These are phyloP conservation scores for Coleophoma eucalyptorum DNA, from an alignment of 2,329 filamentous ascomycete species.

Conservation along the genomic window DNA sequence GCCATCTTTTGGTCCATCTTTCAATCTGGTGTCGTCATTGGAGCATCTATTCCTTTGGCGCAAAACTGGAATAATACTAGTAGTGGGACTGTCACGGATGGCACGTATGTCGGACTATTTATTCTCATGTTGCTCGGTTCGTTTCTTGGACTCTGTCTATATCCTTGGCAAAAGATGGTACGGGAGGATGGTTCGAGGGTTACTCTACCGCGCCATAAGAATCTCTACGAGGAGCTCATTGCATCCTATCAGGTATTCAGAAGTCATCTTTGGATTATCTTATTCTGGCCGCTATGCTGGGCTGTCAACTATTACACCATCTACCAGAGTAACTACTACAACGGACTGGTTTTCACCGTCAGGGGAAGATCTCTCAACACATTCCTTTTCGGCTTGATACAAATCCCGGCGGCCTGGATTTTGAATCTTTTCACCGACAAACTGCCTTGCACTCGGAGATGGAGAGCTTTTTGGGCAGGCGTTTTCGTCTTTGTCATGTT, in stretches of 20 bases:
- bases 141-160: conserved; percentile 60
- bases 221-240: conserved; percentile 71
- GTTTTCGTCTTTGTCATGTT: conserved; percentile 61
- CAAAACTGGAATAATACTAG: conserved; percentile 58
- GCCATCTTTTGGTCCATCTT: conserved; percentile 93
- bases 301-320: conserved; percentile 75
- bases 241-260: conserved; percentile 70
- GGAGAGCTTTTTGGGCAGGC: conserved; percentile 62
- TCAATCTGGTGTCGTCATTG: conserved; percentile 84
- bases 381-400: conserved; percentile 70
- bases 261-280: conserved; percentile 66
- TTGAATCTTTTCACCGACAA: conserved; percentile 71
- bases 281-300: conserved; percentile 77
- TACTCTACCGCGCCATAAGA: conserved; percentile 84
- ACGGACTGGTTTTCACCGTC: conserved; percentile 65
- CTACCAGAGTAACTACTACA: conserved; percentile 73
- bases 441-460: conserved; percentile 51
- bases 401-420: conserved; percentile 61
- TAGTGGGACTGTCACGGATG: conserved; percentile 54
- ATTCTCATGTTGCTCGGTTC: conserved; percentile 72
- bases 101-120: conserved; percentile 79
- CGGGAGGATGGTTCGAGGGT: conserved; percentile 74
- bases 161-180: conserved; percentile 65
- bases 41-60: conserved; percentile 65
- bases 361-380: conserved; percentile 70